Evolutionary conservation across 2,329 filamentous ascomycete genomes (phyloP).

Genomic region (Chaetomiaceae sp.): DNA sequence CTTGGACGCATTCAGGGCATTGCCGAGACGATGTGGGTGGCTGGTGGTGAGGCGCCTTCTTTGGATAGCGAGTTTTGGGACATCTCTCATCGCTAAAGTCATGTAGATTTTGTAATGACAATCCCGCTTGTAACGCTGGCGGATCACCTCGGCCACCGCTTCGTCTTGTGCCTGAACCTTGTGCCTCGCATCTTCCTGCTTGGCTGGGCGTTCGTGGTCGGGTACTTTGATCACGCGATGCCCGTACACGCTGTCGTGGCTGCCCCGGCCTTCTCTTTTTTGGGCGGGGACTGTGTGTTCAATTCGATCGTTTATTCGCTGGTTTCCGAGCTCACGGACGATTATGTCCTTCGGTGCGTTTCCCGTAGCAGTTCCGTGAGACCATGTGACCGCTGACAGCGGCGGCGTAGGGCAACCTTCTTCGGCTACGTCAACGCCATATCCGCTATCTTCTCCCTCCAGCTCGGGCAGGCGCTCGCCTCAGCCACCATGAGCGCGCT

Average conservation of each 20-base stretch:
- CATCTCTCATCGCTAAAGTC: slow-evolving; percentile 25
- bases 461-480: slow-evolving; percentile 40
- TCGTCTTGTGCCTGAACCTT: slow-evolving; percentile 40
- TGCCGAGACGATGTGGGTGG: slow-evolving; percentile 45
- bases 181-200: slow-evolving; percentile 37
- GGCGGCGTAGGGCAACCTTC: slow-evolving; percentile 36
- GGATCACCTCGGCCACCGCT: slow-evolving; percentile 36
- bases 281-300: slow-evolving; percentile 46
- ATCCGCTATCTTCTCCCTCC: slow-evolving; percentile 40
- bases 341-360: slow-evolving; percentile 33
- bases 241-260: slow-evolving; percentile 36
- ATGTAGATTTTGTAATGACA: slow-evolving; percentile 42
- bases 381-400: neutral
- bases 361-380: neutral
- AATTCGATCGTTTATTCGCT: slow-evolving; percentile 44
- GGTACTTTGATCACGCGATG: slow-evolving; percentile 32
- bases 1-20: slow-evolving; percentile 48
- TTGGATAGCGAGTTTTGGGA: neutral
- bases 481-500: slow-evolving; percentile 39
- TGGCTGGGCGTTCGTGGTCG: slow-evolving; percentile 35
- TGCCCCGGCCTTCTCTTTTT: slow-evolving; percentile 37
- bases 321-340: slow-evolving; percentile 38
- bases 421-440: slow-evolving; percentile 47
- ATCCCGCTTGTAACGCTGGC: slow-evolving; percentile 43
- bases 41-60: slow-evolving; percentile 26